phyloP scores from a whole-genome alignment of 129 eudicot genomes.

The Saussurea involucrata region DNA sequence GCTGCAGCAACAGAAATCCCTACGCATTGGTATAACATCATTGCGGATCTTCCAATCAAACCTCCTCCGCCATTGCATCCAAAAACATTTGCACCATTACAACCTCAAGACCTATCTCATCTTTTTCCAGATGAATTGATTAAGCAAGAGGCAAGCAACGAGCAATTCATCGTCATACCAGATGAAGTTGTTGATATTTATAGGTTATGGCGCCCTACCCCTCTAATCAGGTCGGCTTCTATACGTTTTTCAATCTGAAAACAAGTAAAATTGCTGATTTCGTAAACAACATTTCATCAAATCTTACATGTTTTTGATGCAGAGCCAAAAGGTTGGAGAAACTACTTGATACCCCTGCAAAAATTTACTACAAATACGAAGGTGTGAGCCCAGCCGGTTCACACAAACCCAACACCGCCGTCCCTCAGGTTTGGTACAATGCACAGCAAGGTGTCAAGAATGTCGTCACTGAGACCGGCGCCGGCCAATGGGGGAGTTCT shows the following conservation, averaged over 20 bases:
- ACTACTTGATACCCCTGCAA: conserved; percentile 87
- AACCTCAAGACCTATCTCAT: conserved; percentile 80
- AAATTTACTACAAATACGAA: conserved; percentile 93
- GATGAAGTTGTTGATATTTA: conserved; percentile 82
- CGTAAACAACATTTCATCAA: neutral
- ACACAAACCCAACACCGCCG: conserved; percentile 91
- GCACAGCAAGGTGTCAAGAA: conserved; percentile 83
- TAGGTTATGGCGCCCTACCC: conserved; percentile 94
- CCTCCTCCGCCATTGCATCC: conserved; percentile 91
- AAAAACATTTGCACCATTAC: conserved; percentile 61
- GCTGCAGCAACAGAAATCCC: conserved; percentile 52
- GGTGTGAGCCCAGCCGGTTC: conserved; percentile 99
- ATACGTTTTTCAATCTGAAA: neutral
- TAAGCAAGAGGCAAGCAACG: conserved; percentile 65
- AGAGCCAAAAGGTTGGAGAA: conserved; percentile 98
- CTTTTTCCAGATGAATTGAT: conserved; percentile 79
- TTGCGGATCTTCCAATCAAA: conserved; percentile 82
- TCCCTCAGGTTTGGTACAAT: conserved; percentile 96
- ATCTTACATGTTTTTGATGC: conserved; percentile 32
- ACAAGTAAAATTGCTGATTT: neutral
- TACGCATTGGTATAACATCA: conserved; percentile 77
- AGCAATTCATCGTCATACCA: conserved; percentile 66
- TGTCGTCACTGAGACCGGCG: conserved; percentile 94
- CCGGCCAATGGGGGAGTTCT: conserved; percentile 97
- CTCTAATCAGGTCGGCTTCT: conserved; percentile 68